Base-by-base conservation (phyloP, 768 basidiomycete genomes). In the Naganishia vishniacii region DNA sequence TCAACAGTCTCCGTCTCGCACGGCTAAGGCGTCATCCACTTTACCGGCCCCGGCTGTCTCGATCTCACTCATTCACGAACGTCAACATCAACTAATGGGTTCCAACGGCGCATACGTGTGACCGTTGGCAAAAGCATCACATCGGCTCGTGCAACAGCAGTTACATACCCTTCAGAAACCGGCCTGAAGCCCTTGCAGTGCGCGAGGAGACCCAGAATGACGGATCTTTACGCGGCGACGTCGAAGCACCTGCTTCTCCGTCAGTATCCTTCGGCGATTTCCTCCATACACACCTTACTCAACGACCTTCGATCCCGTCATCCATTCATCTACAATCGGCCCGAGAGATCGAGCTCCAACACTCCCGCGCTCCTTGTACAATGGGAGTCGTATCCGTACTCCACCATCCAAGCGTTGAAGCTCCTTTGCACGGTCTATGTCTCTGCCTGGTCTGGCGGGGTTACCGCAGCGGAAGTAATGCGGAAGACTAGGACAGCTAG, bases 291-390 rank as follows among this genome's bases (percentile, higher is more conserved):
- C 32, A 20, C 53, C 20, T 26, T 56, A 1, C 34, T 56, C 37
- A 26, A 56, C 53, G 53, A 56, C 23, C 20, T 56, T 8, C 53
- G 53, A 11, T 56, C 53, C 34, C 53, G 53, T 56, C 53, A 56
- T 56, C 53, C 53, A 16, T 56, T 56, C 53, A 40, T 56, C 53
- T 56, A 56, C 23, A 56, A 40, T n/a, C 53, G 53, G n/a, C 32
- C 53, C 20, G 53, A 56, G 26, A 32, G 53, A 11, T 16, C 37
- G 40, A 40, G 23, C 13, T 40, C 53, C n/a, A 56, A 37, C 23
- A 56, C 53, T 25, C 53, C 53, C 5, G 32, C 34, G 12, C 53
- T 56, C 4, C 53, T 56, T 16, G 34, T 56, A 20, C 34, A 56
- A 56, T 56, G 53, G 53, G 53, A 56, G 25, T 16, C 53, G 4